Conservation (phyloP, 768 basidiomycete genomes). For the Mycena chlorophos region DNA sequence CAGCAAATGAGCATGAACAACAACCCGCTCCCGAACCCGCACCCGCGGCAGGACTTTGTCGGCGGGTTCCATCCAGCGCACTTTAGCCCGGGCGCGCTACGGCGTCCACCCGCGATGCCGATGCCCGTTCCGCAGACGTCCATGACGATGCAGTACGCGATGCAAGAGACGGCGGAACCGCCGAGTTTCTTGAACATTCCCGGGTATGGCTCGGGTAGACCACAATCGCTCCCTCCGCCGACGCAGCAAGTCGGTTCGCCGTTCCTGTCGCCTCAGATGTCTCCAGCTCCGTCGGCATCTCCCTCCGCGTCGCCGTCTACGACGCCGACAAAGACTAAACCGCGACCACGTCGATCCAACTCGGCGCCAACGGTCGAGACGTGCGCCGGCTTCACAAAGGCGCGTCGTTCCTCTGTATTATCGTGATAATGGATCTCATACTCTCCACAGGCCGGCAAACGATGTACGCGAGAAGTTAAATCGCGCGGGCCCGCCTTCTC, state of each 20-base stretch:
- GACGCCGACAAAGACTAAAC: constrained; percentile 9
- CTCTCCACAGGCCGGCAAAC: constrained; percentile 19
- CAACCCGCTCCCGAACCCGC: neutral
- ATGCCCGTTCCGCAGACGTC: constrained; percentile 22
- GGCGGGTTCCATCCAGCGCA: constrained; percentile 19
- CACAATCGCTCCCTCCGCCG: constrained; percentile 14
- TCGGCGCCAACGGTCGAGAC: constrained; percentile 18
- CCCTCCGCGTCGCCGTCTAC: neutral
- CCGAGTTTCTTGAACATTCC: constrained; percentile 16
- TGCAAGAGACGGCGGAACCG: constrained; percentile 14
- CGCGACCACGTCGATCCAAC: constrained; percentile 19
- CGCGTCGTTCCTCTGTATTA: no score
- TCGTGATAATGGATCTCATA: no score
- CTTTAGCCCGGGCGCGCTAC: constrained; percentile 15
- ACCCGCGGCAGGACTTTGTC: constrained; percentile 12
- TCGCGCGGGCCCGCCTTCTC: constrained; percentile 23
- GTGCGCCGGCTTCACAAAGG: constrained; percentile 21
- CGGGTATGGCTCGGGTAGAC: constrained; percentile 4
- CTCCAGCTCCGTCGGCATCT: neutral
- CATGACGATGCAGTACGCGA: constrained; percentile 26
- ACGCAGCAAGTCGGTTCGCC: constrained; percentile 14
- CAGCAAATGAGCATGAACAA: constrained; percentile 11
- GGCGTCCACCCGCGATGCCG: constrained; percentile 23
- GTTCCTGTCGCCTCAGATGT: constrained; percentile 16
- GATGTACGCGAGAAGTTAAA: constrained; percentile 23